A percentile compares a stretch with the other conserved stretches of the same genome.
phyloP scores from a whole-genome alignment of 306 rosid genomes.

The Morella rubra region DNA sequence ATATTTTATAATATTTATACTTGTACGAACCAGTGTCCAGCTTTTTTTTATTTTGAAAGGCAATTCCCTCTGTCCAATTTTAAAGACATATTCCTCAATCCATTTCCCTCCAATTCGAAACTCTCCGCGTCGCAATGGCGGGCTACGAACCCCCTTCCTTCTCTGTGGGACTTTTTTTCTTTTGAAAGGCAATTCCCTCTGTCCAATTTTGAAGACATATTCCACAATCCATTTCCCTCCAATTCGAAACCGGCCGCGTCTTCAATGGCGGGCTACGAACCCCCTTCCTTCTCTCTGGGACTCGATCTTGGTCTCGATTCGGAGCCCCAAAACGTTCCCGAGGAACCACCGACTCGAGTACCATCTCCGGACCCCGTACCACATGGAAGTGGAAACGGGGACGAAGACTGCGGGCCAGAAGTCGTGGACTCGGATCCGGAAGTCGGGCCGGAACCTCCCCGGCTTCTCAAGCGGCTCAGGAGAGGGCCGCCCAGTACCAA shows the following conservation, averaged over 20 bases:
- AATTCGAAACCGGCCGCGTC: conserved; percentile 6
- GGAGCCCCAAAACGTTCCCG: conserved; percentile 31
- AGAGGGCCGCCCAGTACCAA: conserved; percentile 29
- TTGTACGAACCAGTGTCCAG: too few relatives aligned
- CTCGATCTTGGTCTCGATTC: conserved; percentile 45
- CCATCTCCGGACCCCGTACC: conserved; percentile 7
- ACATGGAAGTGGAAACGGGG: background rate
- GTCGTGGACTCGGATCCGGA: conserved; percentile 25
- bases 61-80: conserved; percentile 5
- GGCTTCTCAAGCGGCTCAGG: conserved; percentile 44
- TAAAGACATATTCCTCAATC: background rate
- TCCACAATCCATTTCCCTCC: background rate
- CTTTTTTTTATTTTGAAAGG: background rate
- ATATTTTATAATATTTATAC: too few relatives aligned
- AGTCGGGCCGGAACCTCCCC: conserved; percentile 22
- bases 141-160: conserved; percentile 48
- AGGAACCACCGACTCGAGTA: background rate
- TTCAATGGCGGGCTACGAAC: conserved; percentile 43
- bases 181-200: conserved; percentile 1
- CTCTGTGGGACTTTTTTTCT: conserved; percentile 36
- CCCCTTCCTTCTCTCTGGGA: conserved; percentile 59
- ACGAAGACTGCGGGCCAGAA: conserved; percentile 12
- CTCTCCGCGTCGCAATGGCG: conserved; percentile 30
- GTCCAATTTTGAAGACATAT: background rate
- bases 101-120: conserved; percentile 7